These are phyloP conservation scores for Amaranthus hypochondriacus DNA, from an alignment of 148 eudicot genomes.

Conservation along the genomic window DNA sequence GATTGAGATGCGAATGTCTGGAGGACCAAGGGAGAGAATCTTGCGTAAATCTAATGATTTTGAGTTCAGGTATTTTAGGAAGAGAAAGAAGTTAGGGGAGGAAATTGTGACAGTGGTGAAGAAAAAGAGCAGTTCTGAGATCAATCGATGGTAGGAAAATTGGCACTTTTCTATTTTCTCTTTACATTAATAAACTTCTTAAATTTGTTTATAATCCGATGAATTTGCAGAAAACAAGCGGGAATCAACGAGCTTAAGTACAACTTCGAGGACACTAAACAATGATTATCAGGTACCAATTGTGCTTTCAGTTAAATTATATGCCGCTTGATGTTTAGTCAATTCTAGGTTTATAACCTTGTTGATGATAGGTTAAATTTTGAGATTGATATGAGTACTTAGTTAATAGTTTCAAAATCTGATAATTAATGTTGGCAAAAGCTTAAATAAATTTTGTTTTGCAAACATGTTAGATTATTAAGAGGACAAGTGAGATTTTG, in stretches of 20 bases:
- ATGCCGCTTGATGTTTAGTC: neutral
- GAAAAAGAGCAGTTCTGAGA: slow-evolving; percentile 25
- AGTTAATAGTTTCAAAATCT: neutral
- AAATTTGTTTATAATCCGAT: neutral
- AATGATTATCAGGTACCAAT: slow-evolving; percentile 6
- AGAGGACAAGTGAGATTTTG: neutral
- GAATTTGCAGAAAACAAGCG: slow-evolving; percentile 27
- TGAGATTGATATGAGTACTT: neutral
- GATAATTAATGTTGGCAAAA: neutral
- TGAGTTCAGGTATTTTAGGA: slow-evolving; percentile 42
- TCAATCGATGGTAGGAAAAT: slow-evolving; percentile 31
- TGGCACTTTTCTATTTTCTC: neutral
- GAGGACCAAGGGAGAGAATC: slow-evolving; percentile 10
- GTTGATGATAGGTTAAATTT: neutral
- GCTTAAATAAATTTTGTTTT: neutral
- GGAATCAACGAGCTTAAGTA: slow-evolving; percentile 1
- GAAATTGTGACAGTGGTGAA: slow-evolving; percentile 22
- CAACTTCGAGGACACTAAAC: neutral
- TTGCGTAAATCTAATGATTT: slow-evolving; percentile 20
- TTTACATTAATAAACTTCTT: neutral
- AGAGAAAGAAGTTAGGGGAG: slow-evolving; percentile 33
- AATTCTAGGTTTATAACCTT: neutral
- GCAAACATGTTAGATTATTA: neutral
- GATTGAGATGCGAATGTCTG: slow-evolving; percentile 14
- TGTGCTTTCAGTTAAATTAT: neutral